Percentiles rank a stretch among this genome's conserved stretches.
These are phyloP conservation scores for Talaromyces adpressus DNA, from an alignment of 495 filamentous ascomycete species.

Conservation along the genomic window DNA sequence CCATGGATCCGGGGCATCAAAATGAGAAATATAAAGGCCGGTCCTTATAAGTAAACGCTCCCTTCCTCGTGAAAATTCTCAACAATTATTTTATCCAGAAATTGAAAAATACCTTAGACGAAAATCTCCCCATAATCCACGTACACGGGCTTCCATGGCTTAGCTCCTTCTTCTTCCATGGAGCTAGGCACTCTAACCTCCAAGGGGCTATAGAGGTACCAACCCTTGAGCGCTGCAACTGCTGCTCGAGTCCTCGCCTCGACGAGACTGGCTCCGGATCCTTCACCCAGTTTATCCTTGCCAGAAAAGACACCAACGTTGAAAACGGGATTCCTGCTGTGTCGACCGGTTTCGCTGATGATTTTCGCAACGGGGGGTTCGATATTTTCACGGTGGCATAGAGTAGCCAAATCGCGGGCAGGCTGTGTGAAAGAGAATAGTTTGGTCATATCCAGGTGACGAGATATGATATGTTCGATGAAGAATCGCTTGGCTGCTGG, in stretches of 20 bases:
- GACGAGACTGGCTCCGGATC: constrained; percentile 62
- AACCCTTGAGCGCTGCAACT: constrained; percentile 77
- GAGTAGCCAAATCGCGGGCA: constrained; percentile 65
- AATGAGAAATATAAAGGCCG: constrained; percentile 1
- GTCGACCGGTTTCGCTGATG: constrained; percentile 79
- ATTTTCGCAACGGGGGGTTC: constrained; percentile 80
- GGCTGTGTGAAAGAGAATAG: constrained; percentile 82
- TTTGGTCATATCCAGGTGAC: constrained; percentile 64
- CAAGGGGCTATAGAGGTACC: constrained; percentile 89
- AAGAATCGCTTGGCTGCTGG: constrained; percentile 72
- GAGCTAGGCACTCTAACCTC: constrained; percentile 71
- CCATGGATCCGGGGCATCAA: constrained; percentile 2
- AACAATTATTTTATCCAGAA: constrained; percentile 1
- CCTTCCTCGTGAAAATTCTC: not conserved
- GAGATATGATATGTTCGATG: constrained; percentile 69
- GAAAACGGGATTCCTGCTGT: constrained; percentile 77
- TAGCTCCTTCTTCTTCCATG: constrained; percentile 57
- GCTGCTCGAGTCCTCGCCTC: constrained; percentile 73
- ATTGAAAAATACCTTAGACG: constrained; percentile 39
- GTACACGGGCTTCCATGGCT: constrained; percentile 71
- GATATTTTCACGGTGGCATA: constrained; percentile 86
- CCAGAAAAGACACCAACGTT: constrained; percentile 93
- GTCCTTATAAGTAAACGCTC: not conserved
- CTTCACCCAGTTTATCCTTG: constrained; percentile 83
- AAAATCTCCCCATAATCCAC: constrained; percentile 90